Evolutionary conservation across 257 asterid genomes (phyloP).

Genomic region (Paraleonurus japonicus): DNA sequence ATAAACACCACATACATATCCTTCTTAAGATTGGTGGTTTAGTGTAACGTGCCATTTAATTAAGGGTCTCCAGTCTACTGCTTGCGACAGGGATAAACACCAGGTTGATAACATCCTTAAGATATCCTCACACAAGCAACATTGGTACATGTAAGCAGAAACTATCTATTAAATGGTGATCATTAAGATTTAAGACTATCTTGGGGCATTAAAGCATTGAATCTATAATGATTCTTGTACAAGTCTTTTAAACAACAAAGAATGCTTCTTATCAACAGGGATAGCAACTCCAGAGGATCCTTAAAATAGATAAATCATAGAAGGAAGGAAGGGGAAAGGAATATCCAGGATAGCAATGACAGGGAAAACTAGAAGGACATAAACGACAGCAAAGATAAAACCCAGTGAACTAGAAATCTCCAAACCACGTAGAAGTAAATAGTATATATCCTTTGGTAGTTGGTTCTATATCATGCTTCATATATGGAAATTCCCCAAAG

Average conservation of each 20-base stretch:
- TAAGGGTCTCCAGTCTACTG: neutral
- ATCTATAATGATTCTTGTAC: neutral
- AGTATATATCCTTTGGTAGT: neutral
- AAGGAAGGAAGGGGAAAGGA: neutral
- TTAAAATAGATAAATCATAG: neutral
- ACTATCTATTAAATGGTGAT: neutral
- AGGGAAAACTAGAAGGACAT: neutral
- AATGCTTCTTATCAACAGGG: conserved; percentile 1
- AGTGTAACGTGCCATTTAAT: neutral
- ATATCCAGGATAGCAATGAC: neutral
- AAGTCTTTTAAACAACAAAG: neutral
- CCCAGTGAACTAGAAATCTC: neutral
- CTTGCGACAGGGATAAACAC: neutral
- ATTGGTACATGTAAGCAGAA: neutral
- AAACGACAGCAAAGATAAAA: neutral
- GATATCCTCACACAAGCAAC: neutral
- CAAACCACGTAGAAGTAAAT: neutral
- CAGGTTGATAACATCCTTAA: too few species aligned
- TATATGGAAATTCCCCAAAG: neutral
- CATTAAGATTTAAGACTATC: neutral
- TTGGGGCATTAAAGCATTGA: neutral
- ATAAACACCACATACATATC: neutral
- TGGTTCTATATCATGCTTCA: neutral
- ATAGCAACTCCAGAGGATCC: neutral
- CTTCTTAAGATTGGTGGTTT: neutral